phyloP scores from a whole-genome alignment of 495 filamentous ascomycete genomes.

The Penicillium simplicissimum region DNA sequence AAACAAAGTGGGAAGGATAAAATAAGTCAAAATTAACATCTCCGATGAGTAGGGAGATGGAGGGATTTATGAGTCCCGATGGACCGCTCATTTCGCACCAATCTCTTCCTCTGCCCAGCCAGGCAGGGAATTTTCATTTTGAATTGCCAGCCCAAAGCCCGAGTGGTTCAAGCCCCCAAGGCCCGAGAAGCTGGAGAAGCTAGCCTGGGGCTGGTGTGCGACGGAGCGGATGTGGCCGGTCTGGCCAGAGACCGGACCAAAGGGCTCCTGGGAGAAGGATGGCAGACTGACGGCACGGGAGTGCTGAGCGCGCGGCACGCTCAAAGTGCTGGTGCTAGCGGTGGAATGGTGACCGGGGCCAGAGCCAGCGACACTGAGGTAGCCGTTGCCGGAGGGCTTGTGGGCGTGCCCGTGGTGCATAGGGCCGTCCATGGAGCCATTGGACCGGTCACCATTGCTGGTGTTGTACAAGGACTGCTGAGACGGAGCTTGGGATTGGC shows the following conservation, averaged over 20 bases:
- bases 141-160: conserved; percentile 63
- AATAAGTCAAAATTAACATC: conserved; percentile 34
- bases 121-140: conserved; percentile 61
- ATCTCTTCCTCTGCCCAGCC: conserved; percentile 69
- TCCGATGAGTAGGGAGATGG: conserved; percentile 9
- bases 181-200: conserved; percentile 59
- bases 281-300: conserved; percentile 83
- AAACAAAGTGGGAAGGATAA: conserved; percentile 9
- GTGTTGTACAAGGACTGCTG: conserved; percentile 56
- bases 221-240: conserved; percentile 45
- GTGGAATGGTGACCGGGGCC: conserved; percentile 51
- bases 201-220: conserved; percentile 54
- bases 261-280: conserved; percentile 63
- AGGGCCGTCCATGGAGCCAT: conserved; percentile 50
- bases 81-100: conserved; percentile 49
- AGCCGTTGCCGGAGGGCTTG: conserved; percentile 55
- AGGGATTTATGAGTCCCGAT: neutral
- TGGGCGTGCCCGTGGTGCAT: conserved; percentile 46
- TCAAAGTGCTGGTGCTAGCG: conserved; percentile 64
- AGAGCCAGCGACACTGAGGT: conserved; percentile 68
- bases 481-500: conserved; percentile 58
- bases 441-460: conserved; percentile 56
- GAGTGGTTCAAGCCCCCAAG: conserved; percentile 57
- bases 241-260: conserved; percentile 48
- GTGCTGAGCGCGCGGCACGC: conserved; percentile 67